Base-by-base conservation (phyloP, 139 green algal genomes). In the Limnomonas spitsbergensis region DNA sequence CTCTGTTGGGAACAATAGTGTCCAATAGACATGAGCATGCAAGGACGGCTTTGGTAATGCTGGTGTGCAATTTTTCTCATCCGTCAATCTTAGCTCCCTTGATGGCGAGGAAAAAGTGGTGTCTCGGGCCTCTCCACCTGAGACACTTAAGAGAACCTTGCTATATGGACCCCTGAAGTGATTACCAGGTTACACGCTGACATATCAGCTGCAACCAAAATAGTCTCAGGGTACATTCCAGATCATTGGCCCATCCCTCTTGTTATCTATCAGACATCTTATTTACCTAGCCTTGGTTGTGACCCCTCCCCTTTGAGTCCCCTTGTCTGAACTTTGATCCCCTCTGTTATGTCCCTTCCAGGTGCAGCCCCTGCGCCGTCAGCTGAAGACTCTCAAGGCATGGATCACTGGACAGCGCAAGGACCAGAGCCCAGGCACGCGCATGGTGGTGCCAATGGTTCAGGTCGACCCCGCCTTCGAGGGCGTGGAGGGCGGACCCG, bases 401-500 rank as follows among this genome's bases (percentile, higher is more conserved):
- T 99, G 96, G 96, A 98, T 99, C 87, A 99, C 96, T 14, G 96
- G 96, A 1, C 96, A 99, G 92, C 88, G 96, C 81, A 98, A 98
- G 89, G 96, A 99, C 85, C 96, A 99, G 89, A 93, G 82, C 68
- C 95, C 96, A 14, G 96, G 96, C 78, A 99, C 96, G 2, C 88
- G 96, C 53, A 87, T 87, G 53, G 90, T 82, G 32, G 93, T 98
- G 40, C 79, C 79, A 24, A 61, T 80, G 40, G 79, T 80, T 38
- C 78, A 83, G 71, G 90, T 98, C 37, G 94, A 99, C 86, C 94
- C 95, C 9, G 92, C 90, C 20, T 98, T 97, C 88, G 91, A 98
- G 88, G 95, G 95, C 0, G 27, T 92, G 67, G 47, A 80, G 0
- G 91, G 92, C 66, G 95, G 94, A 39, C 71, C 86, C 7, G 93